Percentiles rank a stretch among this genome's conserved stretches.
phyloP scores from a whole-genome alignment of 2,329 filamentous ascomycete species.

The Penicillium decumbens region DNA sequence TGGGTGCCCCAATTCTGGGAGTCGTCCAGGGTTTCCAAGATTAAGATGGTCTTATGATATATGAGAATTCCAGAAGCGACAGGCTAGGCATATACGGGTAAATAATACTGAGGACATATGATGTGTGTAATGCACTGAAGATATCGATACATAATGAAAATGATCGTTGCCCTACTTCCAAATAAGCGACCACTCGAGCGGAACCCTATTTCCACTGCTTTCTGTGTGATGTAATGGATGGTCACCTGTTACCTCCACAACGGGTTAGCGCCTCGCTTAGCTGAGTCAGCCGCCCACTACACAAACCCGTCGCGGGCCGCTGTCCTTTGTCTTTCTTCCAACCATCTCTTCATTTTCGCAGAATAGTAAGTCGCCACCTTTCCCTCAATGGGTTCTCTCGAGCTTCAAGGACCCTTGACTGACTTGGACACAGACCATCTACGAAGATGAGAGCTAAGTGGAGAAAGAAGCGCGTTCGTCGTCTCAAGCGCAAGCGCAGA shows the following conservation, averaged over 20 bases:
- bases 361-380: slow-evolving; percentile 38
- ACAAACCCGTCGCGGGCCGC: slow-evolving; percentile 37
- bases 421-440: slow-evolving; percentile 32
- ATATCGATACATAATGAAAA: not conserved
- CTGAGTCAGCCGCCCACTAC: slow-evolving; percentile 42
- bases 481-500: slow-evolving; percentile 99
- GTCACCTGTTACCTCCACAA: slow-evolving; percentile 13
- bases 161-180: not conserved
- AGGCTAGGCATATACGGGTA: not conserved
- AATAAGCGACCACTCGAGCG: slow-evolving; percentile 2
- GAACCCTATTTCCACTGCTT: slow-evolving; percentile 17
- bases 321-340: slow-evolving; percentile 36
- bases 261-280: slow-evolving; percentile 23
- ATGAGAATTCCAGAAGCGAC: not conserved
- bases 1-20: not conserved
- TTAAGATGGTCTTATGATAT: not conserved
- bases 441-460: slow-evolving; percentile 86
- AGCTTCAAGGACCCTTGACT: slow-evolving; percentile 12
- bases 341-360: slow-evolving; percentile 45
- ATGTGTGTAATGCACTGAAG: not conserved
- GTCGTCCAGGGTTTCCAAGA: not conserved
- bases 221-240: slow-evolving; percentile 14
- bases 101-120: not conserved
- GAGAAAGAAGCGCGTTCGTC: slow-evolving; percentile 99
- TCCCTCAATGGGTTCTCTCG: not conserved